Percentiles rank a stretch among this genome's conserved stretches.
Conservation (phyloP, 2,329 filamentous ascomycete genomes). For the Colletotrichum echinochloae region DNA sequence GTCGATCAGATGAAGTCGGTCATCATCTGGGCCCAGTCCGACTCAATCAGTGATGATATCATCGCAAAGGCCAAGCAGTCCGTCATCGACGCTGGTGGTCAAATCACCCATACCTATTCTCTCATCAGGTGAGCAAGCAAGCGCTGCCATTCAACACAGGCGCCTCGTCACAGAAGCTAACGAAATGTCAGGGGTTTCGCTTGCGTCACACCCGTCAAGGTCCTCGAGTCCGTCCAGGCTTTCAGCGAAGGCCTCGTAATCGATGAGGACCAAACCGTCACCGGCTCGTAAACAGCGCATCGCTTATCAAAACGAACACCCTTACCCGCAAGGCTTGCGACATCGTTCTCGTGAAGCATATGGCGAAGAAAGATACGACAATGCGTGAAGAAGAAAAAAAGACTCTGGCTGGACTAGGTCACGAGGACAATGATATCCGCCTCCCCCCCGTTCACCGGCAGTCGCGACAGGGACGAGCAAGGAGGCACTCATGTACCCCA, state of each 20-base stretch:
- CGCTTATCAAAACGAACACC: constrained; percentile 3
- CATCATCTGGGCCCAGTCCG: constrained; percentile 81
- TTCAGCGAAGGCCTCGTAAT: constrained; percentile 65
- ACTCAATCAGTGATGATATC: constrained; percentile 72
- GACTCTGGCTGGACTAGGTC: constrained; percentile 40
- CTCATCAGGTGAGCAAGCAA: constrained; percentile 71
- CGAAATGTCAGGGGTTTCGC: constrained; percentile 75
- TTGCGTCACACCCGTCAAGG: constrained; percentile 76
- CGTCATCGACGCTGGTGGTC: constrained; percentile 76
- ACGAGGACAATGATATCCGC: constrained; percentile 38
- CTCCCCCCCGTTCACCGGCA: constrained; percentile 29
- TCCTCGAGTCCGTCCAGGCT: constrained; percentile 75
- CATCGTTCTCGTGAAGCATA: constrained; percentile 12
- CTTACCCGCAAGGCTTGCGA: constrained; percentile 3
- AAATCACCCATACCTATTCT: constrained; percentile 82
- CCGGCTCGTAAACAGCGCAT: constrained; percentile 43
- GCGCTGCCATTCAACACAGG: too few species aligned
- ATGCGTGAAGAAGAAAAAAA: constrained; percentile 25
- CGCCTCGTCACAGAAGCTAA: constrained; percentile 44
- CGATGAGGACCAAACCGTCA: constrained; percentile 81
- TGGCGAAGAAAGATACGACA: constrained; percentile 18
- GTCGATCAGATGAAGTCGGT: constrained; percentile 78
- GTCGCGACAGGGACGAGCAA: constrained; percentile 34
- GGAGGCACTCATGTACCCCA: constrained; percentile 23
- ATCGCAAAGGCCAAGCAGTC: constrained; percentile 78